A percentile compares a stretch with the other conserved stretches of the same genome.
These are phyloP conservation scores for Diplodia mutila DNA, from an alignment of 2,329 filamentous ascomycete genomes.

Conservation along the genomic window DNA sequence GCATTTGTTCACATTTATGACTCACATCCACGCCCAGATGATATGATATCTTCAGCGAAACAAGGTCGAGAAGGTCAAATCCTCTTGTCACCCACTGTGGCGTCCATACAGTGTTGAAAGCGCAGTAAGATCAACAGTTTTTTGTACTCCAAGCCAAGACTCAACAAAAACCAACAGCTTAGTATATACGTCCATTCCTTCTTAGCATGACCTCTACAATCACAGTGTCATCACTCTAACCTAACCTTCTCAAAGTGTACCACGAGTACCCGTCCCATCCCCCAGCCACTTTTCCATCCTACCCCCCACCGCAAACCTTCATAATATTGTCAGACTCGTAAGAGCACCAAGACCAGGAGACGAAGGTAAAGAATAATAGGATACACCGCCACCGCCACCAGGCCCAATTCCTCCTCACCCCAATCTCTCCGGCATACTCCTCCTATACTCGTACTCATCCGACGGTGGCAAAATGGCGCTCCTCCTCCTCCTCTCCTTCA, in stretches of 20 bases:
- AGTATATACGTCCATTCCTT: background rate
- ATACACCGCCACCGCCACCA: too few species aligned
- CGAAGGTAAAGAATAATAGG: background rate
- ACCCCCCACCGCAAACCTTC: background rate
- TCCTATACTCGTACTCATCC: background rate
- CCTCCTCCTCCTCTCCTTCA: conserved; percentile 13
- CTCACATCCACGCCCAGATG: too few species aligned
- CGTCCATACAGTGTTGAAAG: background rate
- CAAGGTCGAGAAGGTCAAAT: too few species aligned
- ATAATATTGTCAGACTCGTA: background rate
- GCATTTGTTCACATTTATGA: too few species aligned
- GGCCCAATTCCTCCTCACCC: background rate
- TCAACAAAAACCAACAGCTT: background rate
- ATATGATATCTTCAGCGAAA: too few species aligned
- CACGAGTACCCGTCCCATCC: background rate
- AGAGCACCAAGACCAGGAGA: background rate
- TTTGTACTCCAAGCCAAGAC: background rate
- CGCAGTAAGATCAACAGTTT: background rate
- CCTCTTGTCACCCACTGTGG: too few species aligned
- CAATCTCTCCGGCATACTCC: conserved; percentile 10
- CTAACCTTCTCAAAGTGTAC: background rate
- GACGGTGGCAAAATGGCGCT: background rate
- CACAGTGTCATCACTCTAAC: background rate
- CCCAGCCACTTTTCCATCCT: background rate
- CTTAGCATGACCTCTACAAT: background rate